Base-by-base conservation (phyloP, 371 early-diverging fungal genomes). In the Apophysomyces sp. region DNA sequence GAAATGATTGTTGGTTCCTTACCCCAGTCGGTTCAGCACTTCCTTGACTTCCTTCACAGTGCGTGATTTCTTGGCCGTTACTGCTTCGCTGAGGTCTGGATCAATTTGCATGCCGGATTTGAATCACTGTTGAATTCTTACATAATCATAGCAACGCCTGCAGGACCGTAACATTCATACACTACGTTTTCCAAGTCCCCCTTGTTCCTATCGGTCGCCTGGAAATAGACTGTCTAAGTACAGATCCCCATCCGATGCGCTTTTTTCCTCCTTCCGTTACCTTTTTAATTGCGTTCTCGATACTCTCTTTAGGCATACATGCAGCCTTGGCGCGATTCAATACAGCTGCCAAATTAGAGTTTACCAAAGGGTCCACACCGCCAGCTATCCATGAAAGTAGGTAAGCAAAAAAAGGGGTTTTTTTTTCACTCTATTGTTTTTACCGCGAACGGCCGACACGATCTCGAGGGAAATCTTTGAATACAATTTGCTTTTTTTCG, bases 221-320 rank as follows among this genome's bases (percentile, higher is more conserved):
- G n/a, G n/a, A n/a, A n/a, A n/a, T n/a, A n/a, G n/a, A n/a, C n/a
- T n/a, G 60, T 9, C n/a, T 6, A 24, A 51, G 13, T 15, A 26
- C 40, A 4, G 57, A 34, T 24, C 24, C 16, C 12, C 5, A 21
- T 7, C 29, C 32, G 36, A n/a, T 26, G 1, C 28, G 11, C 31
- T 40, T 16, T 41, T 3, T 51, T 3, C 18, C 12, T 7, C 31
- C 1, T 2, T 4, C 28, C 24, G 16, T 15, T 70, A 78, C 86
- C 73, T 85, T 86, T 68, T 85, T 89, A 28, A 91, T 71, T 8
- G 91, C 89, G 39, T 74, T 81, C 61, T 92, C 90, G 40, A 91
- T 71, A 61, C 78, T 92, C 57, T 86, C 86, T 60, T 88, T 92
- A 7, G 93, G 89, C 83, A 92, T 78, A 62, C 81, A 84, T 0